A percentile compares a stretch with the other conserved stretches of the same genome.
Evolutionary conservation across 106 monocot genomes (phyloP).

Genomic region (Vanilla planifolia): DNA sequence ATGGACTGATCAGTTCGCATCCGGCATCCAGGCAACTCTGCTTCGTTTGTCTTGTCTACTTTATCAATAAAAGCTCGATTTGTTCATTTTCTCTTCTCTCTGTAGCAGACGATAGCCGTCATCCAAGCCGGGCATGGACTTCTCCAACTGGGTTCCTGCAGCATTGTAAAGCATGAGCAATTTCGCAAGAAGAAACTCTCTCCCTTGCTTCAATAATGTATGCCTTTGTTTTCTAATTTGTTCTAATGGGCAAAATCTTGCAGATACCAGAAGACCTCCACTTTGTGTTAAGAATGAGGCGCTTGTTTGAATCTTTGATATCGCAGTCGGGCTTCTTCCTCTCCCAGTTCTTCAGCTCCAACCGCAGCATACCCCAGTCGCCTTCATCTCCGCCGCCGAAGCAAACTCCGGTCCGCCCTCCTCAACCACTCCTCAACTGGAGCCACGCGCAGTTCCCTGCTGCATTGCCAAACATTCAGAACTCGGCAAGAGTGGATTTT

Average conservation of each 20-base stretch:
- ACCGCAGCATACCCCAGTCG: constrained; percentile 10
- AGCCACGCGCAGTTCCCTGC: constrained; percentile 24
- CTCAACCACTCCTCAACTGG: constrained; percentile 56
- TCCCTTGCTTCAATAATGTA: background rate
- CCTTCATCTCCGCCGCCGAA: constrained; percentile 19
- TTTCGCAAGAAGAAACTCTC: background rate
- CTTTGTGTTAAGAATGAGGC: constrained; percentile 85
- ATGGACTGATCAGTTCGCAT: constrained; percentile 90
- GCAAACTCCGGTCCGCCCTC: constrained; percentile 28
- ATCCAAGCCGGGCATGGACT: constrained; percentile 94
- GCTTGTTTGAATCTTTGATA: constrained; percentile 79
- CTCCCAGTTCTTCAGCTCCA: constrained; percentile 80
- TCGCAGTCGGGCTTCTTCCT: constrained; percentile 89
- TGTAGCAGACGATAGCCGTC: constrained; percentile 81
- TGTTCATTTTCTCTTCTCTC: background rate
- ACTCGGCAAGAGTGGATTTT: too few species aligned
- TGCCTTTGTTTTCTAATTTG: background rate
- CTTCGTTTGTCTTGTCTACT: background rate
- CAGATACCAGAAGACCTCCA: constrained; percentile 92
- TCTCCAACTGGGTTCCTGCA: constrained; percentile 84
- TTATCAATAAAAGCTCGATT: background rate
- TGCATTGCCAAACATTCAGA: constrained; percentile 4
- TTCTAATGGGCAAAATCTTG: background rate
- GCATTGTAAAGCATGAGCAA: constrained; percentile 50
- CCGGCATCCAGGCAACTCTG: constrained; percentile 70